Evolutionary conservation across 495 filamentous ascomycete genomes (phyloP).

Genomic region (Daldinia vernicosa): DNA sequence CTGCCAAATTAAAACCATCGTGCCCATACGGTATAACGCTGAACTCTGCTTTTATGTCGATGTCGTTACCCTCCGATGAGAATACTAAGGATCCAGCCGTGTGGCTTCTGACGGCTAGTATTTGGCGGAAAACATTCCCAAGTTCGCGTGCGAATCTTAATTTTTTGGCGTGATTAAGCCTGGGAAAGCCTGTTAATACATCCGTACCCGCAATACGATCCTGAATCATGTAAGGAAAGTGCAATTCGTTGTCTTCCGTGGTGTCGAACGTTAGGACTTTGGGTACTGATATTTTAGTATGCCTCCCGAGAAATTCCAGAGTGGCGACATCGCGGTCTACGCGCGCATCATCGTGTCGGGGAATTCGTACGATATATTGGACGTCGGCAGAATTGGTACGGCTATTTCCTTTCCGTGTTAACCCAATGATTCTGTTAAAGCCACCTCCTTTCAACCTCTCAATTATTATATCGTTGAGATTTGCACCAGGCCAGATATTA

Average conservation of each 20-base stretch:
- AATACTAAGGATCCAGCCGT: not conserved
- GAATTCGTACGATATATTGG: slow-evolving; percentile 17
- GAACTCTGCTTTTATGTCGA: not conserved
- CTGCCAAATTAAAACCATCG: not conserved
- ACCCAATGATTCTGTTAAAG: slow-evolving; percentile 10
- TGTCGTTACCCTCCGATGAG: not conserved
- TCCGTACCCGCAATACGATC: not conserved
- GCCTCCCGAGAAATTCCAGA: slow-evolving; percentile 50
- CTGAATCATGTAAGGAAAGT: slow-evolving; percentile 28
- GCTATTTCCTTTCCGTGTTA: not conserved
- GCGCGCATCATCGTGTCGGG: not conserved
- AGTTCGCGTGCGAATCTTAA: slow-evolving; percentile 5
- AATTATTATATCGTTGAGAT: not conserved
- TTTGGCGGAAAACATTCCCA: not conserved
- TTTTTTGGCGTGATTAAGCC: not conserved
- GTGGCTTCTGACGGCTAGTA: slow-evolving; percentile 1
- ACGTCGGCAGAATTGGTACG: not conserved
- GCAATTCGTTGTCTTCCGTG: slow-evolving; percentile 49
- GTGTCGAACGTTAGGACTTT: slow-evolving; percentile 54
- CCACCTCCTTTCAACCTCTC: not conserved
- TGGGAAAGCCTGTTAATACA: not conserved
- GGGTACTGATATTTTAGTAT: slow-evolving; percentile 58
- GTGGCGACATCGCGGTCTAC: slow-evolving; percentile 57
- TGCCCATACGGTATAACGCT: not conserved
- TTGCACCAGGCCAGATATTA: slow-evolving; percentile 1